Conservation (phyloP, 148 eudicot species). For the Heliosperma pusillum region DNA sequence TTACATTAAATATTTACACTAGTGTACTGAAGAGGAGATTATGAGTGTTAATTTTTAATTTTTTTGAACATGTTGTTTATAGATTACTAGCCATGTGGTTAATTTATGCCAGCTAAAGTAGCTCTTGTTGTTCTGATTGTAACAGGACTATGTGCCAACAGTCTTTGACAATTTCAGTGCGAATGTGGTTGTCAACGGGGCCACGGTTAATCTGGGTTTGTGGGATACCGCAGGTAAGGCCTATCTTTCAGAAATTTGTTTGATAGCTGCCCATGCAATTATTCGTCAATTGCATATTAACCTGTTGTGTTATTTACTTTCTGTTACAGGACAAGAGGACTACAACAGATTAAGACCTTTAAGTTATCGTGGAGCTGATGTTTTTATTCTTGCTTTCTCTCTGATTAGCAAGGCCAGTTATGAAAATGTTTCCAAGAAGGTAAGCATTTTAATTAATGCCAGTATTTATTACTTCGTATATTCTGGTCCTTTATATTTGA, state of each 20-base stretch:
- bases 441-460: constrained; percentile 16
- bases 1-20: not conserved
- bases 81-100: no score
- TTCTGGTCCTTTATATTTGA: not conserved
- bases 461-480: not conserved
- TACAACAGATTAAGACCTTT: constrained; percentile 95
- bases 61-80: not conserved
- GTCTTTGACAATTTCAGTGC: constrained; percentile 99
- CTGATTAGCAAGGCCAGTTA: constrained; percentile 97
- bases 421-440: constrained; percentile 97
- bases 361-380: constrained; percentile 99
- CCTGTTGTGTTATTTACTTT: constrained; percentile 13
- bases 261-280: not conserved
- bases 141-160: constrained; percentile 99
- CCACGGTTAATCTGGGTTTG: constrained; percentile 84
- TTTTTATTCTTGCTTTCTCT: constrained; percentile 91
- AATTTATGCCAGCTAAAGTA: not conserved
- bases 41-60: not conserved
- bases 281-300: not conserved
- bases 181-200: constrained; percentile 90
- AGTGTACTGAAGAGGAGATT: not conserved
- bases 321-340: constrained; percentile 89
- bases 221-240: constrained; percentile 98
- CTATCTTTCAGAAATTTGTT: not conserved
- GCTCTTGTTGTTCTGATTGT: constrained; percentile 15